Base-by-base conservation (phyloP, 1,284 basidiomycete species). In the Melampsora larici-populina region DNA sequence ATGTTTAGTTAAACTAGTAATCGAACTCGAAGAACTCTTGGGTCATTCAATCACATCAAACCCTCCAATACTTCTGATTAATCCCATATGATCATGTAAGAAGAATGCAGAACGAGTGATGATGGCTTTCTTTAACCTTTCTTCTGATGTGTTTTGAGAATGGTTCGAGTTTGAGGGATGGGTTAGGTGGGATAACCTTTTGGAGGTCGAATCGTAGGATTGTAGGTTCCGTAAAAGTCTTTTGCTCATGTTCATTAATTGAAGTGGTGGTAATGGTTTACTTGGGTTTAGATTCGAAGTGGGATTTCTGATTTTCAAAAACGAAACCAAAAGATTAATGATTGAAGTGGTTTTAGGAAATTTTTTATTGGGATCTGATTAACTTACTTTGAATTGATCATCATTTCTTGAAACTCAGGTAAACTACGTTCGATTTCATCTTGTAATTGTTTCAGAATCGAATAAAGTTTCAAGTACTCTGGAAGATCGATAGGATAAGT, bases 41-140 rank as follows among this genome's bases (percentile, higher is more conserved):
- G 55, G 15, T 6, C 1, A 18, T 1, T 58, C 40, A 9, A 43
- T 21, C 48, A 76, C 4, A 15, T 78, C 78, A 11, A 58, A 21
- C n/a, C 58, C 18, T 0, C 69, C 58, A 21, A 71, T 64, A 11
- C 43, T 90, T 86, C 92, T 90, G 2, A 94, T 86, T 21, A 91
- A 89, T 80, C 92, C 89, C 90, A 95, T 92, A 80, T 97, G 90
- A 82, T 91, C 92, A 82, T 93, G 91, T 80, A 99, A 85, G 83
- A 96, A 97, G 24, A 89, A 75, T 75, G 89, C 92, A 0, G 93
- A 92, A 1, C 91, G 87, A 0, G 88, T 88, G 79, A 90, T 87
- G 26, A 99, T 90, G 0, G 94, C 92, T 31, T 87, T 86, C 83
- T 97, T 93, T 11, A 98, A 88, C 18, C 90, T 87, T 79, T 92